A percentile compares a stretch with the other conserved stretches of the same genome.
Evolutionary conservation across 306 rosid genomes (phyloP).

Genomic region (Rubus parviflorus): DNA sequence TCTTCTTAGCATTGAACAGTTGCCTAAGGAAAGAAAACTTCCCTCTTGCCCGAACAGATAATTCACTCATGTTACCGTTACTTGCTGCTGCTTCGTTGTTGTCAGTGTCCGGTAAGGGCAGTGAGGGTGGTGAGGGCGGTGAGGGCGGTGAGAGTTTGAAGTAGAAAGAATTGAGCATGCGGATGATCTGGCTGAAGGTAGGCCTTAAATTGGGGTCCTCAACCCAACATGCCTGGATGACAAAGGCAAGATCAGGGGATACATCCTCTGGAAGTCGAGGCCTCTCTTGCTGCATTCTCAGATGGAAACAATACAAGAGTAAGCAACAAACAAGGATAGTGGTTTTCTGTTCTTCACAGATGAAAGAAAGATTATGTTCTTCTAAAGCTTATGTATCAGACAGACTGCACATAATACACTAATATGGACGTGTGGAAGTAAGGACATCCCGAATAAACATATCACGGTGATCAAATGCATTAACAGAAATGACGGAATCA

Average conservation of each 20-base stretch:
- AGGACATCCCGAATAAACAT: not conserved
- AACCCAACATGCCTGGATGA: slow-evolving; percentile 94
- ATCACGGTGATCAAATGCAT: not conserved
- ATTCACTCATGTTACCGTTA: slow-evolving; percentile 54
- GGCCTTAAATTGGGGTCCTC: slow-evolving; percentile 90
- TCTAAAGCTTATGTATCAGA: not conserved
- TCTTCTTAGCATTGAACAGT: slow-evolving; percentile 74
- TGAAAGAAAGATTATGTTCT: not conserved
- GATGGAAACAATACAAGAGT: slow-evolving; percentile 25
- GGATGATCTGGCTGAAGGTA: slow-evolving; percentile 78
- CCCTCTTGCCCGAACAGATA: slow-evolving; percentile 68
- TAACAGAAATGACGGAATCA: slow-evolving; percentile 10
- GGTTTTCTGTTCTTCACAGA: not conserved
- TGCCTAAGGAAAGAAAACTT: slow-evolving; percentile 79
- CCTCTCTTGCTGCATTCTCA: slow-evolving; percentile 88
- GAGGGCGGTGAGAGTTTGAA: slow-evolving; percentile 65
- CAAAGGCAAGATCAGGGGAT: slow-evolving; percentile 70
- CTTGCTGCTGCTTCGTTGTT: slow-evolving; percentile 50
- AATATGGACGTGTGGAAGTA: not conserved
- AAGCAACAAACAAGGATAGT: not conserved
- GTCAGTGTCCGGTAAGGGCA: slow-evolving; percentile 46
- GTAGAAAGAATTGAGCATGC: slow-evolving; percentile 71
- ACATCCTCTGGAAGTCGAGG: slow-evolving; percentile 73
- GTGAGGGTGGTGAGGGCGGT: slow-evolving; percentile 48
- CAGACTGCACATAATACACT: slow-evolving; percentile 10